phyloP scores from a whole-genome alignment of 768 basidiomycete species.

The Lentinus brumalis region DNA sequence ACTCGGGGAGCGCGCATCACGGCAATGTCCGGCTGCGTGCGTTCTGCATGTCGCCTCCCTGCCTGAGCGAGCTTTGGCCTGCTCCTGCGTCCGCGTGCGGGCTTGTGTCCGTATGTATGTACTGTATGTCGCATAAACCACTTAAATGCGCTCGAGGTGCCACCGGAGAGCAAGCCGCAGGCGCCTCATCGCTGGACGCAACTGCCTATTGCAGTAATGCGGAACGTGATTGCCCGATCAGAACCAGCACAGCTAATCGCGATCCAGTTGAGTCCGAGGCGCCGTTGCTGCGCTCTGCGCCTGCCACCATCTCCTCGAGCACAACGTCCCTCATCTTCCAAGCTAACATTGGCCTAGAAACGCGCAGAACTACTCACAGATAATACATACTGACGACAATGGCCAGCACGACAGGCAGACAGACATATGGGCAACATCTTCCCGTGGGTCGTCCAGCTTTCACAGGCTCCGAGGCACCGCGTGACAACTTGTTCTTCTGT shows the following conservation, averaged over 20 bases:
- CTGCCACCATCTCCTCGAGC: too few relatives aligned
- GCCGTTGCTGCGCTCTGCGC: not conserved
- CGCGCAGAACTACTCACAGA: not conserved
- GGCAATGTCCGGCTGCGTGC: constrained; percentile 7
- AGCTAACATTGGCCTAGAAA: not conserved
- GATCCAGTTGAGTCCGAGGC: not conserved
- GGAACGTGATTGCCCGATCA: constrained; percentile 2
- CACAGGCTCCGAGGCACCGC: constrained; percentile 12
- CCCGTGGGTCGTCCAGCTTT: constrained; percentile 43
- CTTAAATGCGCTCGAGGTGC: too few relatives aligned
- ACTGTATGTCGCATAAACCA: too few relatives aligned
- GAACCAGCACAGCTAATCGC: constrained; percentile 2
- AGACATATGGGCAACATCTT: constrained; percentile 53
- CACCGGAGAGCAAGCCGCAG: too few relatives aligned
- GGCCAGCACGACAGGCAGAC: constrained; percentile 23
- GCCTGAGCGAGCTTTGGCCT: too few relatives aligned
- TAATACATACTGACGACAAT: not conserved
- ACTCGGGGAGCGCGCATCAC: constrained; percentile 3
- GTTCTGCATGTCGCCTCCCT: too few relatives aligned
- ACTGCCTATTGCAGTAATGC: not conserved
- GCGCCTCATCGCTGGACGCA: not conserved
- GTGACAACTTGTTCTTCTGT: constrained; percentile 5
- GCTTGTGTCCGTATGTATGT: too few relatives aligned
- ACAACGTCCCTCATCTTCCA: not conserved
- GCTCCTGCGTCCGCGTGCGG: too few relatives aligned